A percentile compares a stretch with the other conserved stretches of the same genome.
phyloP scores from a whole-genome alignment of 2,329 filamentous ascomycete genomes.

The Ophiocordyceps robertsii region DNA sequence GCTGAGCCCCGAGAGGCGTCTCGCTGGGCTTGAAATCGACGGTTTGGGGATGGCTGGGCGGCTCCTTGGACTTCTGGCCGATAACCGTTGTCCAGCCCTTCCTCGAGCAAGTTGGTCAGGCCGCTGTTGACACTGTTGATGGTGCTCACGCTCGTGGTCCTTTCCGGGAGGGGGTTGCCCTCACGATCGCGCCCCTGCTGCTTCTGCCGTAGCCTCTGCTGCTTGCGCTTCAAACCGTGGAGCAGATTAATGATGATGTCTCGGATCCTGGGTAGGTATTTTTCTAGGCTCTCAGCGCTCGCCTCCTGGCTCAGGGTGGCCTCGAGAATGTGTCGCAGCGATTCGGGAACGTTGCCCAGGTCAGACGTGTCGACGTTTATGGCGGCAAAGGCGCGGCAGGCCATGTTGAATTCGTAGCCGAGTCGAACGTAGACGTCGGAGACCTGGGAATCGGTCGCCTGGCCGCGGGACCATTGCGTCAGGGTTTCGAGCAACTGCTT shows the following conservation, averaged over 20 bases:
- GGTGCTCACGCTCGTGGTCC: conserved; percentile 46
- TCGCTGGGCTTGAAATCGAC: conserved; percentile 31
- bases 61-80: conserved; percentile 20
- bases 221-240: conserved; percentile 92
- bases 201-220: conserved; percentile 67
- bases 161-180: conserved; percentile 26
- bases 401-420: conserved; percentile 98
- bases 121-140: conserved; percentile 41
- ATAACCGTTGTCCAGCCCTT: conserved; percentile 43
- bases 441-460: conserved; percentile 85
- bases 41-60: conserved; percentile 29
- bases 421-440: conserved; percentile 96
- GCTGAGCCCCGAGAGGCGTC: conserved; percentile 37
- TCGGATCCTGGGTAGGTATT: conserved; percentile 83
- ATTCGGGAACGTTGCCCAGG: conserved; percentile 86
- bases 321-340: conserved; percentile 80
- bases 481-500: conserved; percentile 96
- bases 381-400: conserved; percentile 87
- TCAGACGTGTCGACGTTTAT: conserved; percentile 95
- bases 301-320: conserved; percentile 95
- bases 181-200: conserved; percentile 41
- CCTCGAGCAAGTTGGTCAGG: conserved; percentile 44
- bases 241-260: conserved; percentile 98
- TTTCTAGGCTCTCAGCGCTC: conserved; percentile 82
- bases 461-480: conserved; percentile 91